A percentile compares a stretch with the other conserved stretches of the same genome.
Conservation (phyloP, 768 basidiomycete genomes). For the Boletellus ananas region DNA sequence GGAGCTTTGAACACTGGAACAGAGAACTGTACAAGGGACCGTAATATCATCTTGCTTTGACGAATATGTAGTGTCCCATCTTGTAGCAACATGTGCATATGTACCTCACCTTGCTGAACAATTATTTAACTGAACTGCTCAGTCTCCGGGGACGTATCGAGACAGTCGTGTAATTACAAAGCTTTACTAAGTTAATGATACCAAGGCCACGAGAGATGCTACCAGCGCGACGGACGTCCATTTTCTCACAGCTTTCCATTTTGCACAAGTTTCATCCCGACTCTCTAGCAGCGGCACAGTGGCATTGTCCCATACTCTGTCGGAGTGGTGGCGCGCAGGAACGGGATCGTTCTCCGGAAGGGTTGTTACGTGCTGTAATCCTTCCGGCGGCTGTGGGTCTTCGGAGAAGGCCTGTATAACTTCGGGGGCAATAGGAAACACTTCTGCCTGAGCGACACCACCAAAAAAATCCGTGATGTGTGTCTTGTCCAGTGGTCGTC, state of each 20-base stretch:
- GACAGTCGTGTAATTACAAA: neutral
- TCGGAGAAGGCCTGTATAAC: neutral
- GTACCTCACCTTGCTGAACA: neutral
- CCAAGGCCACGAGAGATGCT: constrained; percentile 26
- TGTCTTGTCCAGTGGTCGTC: constrained; percentile 55
- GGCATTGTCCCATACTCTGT: neutral
- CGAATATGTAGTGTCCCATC: neutral
- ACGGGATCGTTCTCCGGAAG: neutral
- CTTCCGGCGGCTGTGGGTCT: neutral
- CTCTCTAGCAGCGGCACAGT: neutral
- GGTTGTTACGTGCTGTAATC: neutral
- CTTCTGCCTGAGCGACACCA: constrained; percentile 81
- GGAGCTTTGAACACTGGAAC: neutral
- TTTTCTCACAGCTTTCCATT: constrained; percentile 27
- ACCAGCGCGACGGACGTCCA: constrained; percentile 28
- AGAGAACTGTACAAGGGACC: neutral
- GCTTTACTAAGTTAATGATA: constrained; percentile 20
- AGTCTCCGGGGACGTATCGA: neutral
- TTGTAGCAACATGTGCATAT: neutral
- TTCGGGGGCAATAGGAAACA: constrained; percentile 32
- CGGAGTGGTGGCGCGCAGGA: neutral
- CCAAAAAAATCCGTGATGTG: constrained; percentile 86
- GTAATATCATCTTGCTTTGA: neutral
- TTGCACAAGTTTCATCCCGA: constrained; percentile 9
- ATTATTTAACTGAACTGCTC: neutral